Evolutionary conservation across 2,329 filamentous ascomycete genomes (phyloP).

Genomic region (Aspergillus brunneoviolaceus): DNA sequence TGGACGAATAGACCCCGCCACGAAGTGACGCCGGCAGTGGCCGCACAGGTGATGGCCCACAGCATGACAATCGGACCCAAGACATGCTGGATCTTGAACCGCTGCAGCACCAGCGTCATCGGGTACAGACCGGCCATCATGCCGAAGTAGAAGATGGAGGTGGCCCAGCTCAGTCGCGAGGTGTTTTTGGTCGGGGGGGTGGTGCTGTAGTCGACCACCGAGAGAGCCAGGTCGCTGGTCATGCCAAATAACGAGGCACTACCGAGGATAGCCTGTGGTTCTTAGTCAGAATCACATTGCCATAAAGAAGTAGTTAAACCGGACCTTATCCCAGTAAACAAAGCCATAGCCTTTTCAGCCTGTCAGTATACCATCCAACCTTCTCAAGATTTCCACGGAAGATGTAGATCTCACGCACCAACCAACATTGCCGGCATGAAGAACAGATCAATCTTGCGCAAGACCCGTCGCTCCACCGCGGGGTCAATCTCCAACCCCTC

Average conservation of each 20-base stretch:
- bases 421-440: conserved; percentile 55
- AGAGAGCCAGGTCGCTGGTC: conserved; percentile 65
- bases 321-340: conserved; percentile 68
- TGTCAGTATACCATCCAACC: neutral
- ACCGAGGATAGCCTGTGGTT: conserved; percentile 64
- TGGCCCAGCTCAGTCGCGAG: conserved; percentile 70
- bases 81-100: conserved; percentile 64
- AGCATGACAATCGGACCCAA: conserved; percentile 57
- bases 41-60: conserved; percentile 67
- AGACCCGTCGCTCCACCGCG: conserved; percentile 8
- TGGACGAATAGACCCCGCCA: conserved; percentile 65
- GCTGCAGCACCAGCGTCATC: conserved; percentile 69
- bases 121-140: conserved; percentile 74
- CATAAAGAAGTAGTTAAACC: neutral
- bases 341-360: conserved; percentile 53
- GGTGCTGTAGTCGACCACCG: conserved; percentile 51
- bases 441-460: conserved; percentile 15
- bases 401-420: conserved; percentile 32
- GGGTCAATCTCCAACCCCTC: conserved; percentile 13
- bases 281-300: neutral
- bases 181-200: conserved; percentile 63
- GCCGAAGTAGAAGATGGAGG: conserved; percentile 76
- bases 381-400: no score
- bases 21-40: conserved; percentile 65
- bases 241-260: conserved; percentile 73